Percentiles rank a stretch among this genome's conserved stretches.
Conservation (phyloP, 768 basidiomycete genomes). For the Fistulinella prunicolor region DNA sequence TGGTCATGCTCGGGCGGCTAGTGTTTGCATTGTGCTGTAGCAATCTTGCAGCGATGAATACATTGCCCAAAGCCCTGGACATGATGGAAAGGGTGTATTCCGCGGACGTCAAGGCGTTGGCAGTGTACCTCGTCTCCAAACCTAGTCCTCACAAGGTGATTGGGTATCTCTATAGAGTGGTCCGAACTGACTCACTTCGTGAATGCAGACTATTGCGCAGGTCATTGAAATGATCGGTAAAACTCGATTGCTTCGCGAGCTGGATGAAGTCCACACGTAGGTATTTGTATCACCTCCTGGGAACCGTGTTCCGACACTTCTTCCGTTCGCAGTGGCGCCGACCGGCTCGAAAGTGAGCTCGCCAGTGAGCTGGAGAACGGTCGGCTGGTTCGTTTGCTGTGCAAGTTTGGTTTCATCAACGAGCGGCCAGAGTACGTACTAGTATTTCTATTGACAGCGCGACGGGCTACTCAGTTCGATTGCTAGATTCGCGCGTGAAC, state of each 20-base stretch:
- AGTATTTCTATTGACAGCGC: not conserved
- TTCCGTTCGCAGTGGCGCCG: conserved; percentile 57
- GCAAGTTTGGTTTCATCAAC: conserved; percentile 98
- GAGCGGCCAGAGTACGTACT: conserved; percentile 91
- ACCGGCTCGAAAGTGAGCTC: conserved; percentile 80
- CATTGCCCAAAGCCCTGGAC: conserved; percentile 72
- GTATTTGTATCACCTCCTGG: conserved; percentile 19
- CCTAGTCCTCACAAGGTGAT: conserved; percentile 60
- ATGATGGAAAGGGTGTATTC: conserved; percentile 71
- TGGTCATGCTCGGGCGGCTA: conserved; percentile 81
- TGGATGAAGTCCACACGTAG: conserved; percentile 81
- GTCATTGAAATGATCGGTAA: conserved; percentile 77
- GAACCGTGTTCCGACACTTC: not conserved
- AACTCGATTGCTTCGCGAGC: conserved; percentile 62
- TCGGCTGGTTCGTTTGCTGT: conserved; percentile 80
- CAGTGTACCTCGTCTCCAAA: conserved; percentile 75
- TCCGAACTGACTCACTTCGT: not conserved
- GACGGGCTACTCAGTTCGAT: conserved; percentile 1
- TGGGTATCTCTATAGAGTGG: not conserved
- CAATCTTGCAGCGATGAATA: conserved; percentile 56
- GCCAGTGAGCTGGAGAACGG: conserved; percentile 92
- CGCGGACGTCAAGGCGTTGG: conserved; percentile 76
- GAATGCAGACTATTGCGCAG: conserved; percentile 67
- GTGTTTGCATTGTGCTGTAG: conserved; percentile 77
- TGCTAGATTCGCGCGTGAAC: conserved; percentile 90